Evolutionary conservation across 1,284 basidiomycete genomes (phyloP).

Genomic region (Abortiporus biennis): DNA sequence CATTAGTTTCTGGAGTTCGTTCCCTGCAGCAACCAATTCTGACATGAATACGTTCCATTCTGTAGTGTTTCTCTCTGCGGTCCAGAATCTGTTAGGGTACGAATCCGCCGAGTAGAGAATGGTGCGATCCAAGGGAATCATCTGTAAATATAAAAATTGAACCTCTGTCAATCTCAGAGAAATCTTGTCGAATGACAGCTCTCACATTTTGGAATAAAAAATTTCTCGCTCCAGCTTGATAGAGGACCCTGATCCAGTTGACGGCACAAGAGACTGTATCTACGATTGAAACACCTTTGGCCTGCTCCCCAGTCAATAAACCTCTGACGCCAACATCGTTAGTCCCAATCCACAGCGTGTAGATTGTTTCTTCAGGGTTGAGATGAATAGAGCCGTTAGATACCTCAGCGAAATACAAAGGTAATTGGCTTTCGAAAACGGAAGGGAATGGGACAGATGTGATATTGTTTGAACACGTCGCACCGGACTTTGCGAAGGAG

Average conservation of each 20-base stretch:
- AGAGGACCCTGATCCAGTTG: slow-evolving; percentile 31
- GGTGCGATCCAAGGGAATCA: slow-evolving; percentile 27
- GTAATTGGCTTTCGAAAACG: slow-evolving; percentile 31
- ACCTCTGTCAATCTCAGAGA: not conserved
- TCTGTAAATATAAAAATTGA: slow-evolving; percentile 14
- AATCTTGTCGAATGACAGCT: slow-evolving; percentile 13
- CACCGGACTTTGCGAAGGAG: slow-evolving; percentile 33
- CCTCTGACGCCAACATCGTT: slow-evolving; percentile 37
- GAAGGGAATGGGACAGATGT: slow-evolving; percentile 28
- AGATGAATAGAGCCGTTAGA: slow-evolving; percentile 19
- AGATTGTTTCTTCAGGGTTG: slow-evolving; percentile 32
- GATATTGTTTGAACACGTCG: slow-evolving; percentile 33
- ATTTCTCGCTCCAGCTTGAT: slow-evolving; percentile 39
- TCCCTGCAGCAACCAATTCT: slow-evolving; percentile 24
- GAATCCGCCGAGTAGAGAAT: slow-evolving; percentile 29
- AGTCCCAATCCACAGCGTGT: slow-evolving; percentile 45
- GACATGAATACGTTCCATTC: slow-evolving; percentile 28
- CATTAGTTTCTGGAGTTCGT: slow-evolving; percentile 23
- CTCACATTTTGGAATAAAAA: slow-evolving; percentile 44
- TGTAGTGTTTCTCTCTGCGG: slow-evolving; percentile 22
- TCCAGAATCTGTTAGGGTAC: slow-evolving; percentile 32
- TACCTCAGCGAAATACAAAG: slow-evolving; percentile 26
- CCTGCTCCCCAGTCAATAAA: slow-evolving; percentile 31
- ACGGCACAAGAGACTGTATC: slow-evolving; percentile 35
- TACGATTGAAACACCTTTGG: slow-evolving; percentile 33